Evolutionary conservation across 2,329 filamentous ascomycete genomes (phyloP).

Genomic region (Paecilomyces sp.): DNA sequence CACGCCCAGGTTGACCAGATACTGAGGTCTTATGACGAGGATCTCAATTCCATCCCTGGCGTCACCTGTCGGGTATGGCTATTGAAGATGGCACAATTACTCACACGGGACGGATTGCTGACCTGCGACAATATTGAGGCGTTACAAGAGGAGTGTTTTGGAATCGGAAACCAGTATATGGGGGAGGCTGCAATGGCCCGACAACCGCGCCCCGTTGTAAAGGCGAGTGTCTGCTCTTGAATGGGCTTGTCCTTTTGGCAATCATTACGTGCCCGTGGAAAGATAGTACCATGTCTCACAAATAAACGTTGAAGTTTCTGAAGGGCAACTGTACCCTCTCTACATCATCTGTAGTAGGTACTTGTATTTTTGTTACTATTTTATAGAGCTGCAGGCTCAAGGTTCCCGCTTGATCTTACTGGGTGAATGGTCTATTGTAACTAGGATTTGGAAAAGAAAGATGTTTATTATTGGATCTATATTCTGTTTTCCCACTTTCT

Average conservation of each 20-base stretch:
- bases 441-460: too few relatives aligned
- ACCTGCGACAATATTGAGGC: slow-evolving; percentile 6
- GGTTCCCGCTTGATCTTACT: too few relatives aligned
- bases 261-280: too few relatives aligned
- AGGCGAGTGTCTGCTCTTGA: slow-evolving; percentile 7
- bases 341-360: too few relatives aligned
- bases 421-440: too few relatives aligned
- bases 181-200: slow-evolving; percentile 4
- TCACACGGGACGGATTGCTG: slow-evolving; percentile 12
- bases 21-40: slow-evolving; percentile 13
- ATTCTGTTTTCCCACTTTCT: neutral
- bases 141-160: slow-evolving; percentile 14
- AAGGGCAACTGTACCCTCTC: too few relatives aligned
- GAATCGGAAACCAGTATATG: slow-evolving; percentile 5
- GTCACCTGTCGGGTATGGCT: slow-evolving; percentile 19
- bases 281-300: too few relatives aligned
- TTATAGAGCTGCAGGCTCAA: too few relatives aligned
- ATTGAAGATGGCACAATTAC: slow-evolving; percentile 9
- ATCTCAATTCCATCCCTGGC: slow-evolving; percentile 16
- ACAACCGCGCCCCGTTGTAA: slow-evolving; percentile 11
- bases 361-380: too few relatives aligned
- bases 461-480: too few relatives aligned
- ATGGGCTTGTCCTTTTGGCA: neutral
- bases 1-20: slow-evolving; percentile 11
- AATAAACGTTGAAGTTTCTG: too few relatives aligned